Conservation (phyloP, 176 grass and related monocot species). For the Carex kokanica region DNA sequence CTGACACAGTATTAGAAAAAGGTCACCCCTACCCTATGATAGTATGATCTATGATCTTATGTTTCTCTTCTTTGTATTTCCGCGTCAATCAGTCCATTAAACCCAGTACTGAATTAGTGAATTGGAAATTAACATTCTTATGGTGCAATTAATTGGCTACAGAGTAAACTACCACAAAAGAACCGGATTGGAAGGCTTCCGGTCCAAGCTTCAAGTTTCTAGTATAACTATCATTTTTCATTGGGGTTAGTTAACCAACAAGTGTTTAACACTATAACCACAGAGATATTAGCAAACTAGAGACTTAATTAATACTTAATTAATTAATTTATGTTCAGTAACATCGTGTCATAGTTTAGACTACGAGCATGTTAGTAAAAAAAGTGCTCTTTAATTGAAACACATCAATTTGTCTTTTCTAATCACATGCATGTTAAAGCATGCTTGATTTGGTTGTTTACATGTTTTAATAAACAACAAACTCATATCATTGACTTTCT, state of each 20-base stretch:
- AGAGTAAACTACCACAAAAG: not conserved
- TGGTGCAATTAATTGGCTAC: not conserved
- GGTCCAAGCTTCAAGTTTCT: not conserved
- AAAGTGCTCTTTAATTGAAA: slow-evolving; percentile 10
- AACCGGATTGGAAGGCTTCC: not conserved
- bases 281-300: not conserved
- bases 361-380: slow-evolving; percentile 6
- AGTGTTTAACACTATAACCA: slow-evolving; percentile 7
- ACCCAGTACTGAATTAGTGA: too few species aligned
- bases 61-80: not conserved
- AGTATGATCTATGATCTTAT: not conserved
- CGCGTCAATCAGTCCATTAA: not conserved
- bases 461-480: not conserved
- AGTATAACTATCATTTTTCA: not conserved
- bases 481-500: slow-evolving; percentile 1
- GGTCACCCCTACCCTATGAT: not conserved
- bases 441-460: slow-evolving; percentile 13
- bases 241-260: not conserved
- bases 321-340: not conserved
- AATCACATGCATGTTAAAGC: slow-evolving; percentile 18
- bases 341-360: slow-evolving; percentile 1
- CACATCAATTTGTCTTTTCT: not conserved
- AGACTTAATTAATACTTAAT: not conserved
- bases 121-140: not conserved
- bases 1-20: not conserved